Base-by-base conservation (phyloP, 805 yeast genomes). In the Ogataea polymorpha region DNA sequence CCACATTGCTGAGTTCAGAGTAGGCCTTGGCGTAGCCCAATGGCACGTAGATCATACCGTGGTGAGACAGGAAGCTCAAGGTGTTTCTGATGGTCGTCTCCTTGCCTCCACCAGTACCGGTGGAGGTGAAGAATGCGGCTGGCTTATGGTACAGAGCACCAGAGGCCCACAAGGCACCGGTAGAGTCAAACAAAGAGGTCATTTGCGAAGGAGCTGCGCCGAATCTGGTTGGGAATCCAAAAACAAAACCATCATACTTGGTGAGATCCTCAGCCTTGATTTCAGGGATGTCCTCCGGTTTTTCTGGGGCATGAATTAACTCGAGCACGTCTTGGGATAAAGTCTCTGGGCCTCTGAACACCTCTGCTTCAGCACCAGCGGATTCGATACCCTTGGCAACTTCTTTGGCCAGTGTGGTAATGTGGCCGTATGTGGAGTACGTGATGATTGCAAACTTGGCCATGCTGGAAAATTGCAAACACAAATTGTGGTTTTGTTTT, bases 91-190 rank as follows among this genome's bases (percentile, higher is more conserved):
- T 67, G 15, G 95, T 83, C 34, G 72, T 61, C 67, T 87, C 96
- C 64, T 82, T 88, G 59, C 95, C 95, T 56, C 95, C 93, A 55
- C 91, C 90, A 41, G 87, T 70, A 57, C 89, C 87, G 29, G 89
- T 81, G 39, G 86, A 75, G 42, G 77, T 79, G 59, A 87, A 87
- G 54, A 81, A 57, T 56, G 85, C 88, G 27, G 79, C 87, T 46
- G 78, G 79, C 67, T 86, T 86, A 53, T 89, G 90, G 61, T 74
- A 68, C 48, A 85, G 69, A 21, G 79, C 77, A 58, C 93, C 91
- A 14, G 59, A 38, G 35, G 83, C 87, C 95, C 96, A 87, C 53
- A 83, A 69, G 24, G 80, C 80, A 59, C 93, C 93, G 32, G 90
- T 81, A 42, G 79, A 63, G 57, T 84, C 95, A 77, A 85, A 77